phyloP scores from a whole-genome alignment of 2,329 filamentous ascomycete genomes.

The Phaeomoniella chlamydospora region DNA sequence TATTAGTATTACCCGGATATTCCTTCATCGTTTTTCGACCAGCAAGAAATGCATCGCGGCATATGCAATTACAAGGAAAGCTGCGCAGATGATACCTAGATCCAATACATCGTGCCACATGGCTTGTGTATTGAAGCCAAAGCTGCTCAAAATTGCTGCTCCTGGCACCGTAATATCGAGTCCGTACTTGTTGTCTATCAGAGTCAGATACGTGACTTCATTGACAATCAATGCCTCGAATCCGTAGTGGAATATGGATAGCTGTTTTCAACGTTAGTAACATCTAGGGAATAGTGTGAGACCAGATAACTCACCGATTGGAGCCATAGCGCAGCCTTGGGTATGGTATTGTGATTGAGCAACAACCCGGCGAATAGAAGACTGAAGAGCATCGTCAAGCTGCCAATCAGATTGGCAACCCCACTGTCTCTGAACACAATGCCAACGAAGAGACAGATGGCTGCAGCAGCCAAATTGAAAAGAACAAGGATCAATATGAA shows the following conservation, averaged over 20 bases:
- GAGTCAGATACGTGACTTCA: constrained; percentile 77
- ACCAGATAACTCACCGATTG: constrained; percentile 48
- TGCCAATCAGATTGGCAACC: constrained; percentile 86
- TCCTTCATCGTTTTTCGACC: constrained; percentile 62
- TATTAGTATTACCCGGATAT: no score
- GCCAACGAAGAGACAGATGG: constrained; percentile 89
- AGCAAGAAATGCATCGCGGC: constrained; percentile 84
- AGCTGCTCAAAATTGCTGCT: constrained; percentile 82
- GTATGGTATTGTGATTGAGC: constrained; percentile 78
- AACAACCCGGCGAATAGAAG: constrained; percentile 86
- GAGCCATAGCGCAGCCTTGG: constrained; percentile 71
- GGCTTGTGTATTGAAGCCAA: constrained; percentile 80
- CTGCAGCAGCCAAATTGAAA: constrained; percentile 88
- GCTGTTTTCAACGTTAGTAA: constrained; percentile 23
- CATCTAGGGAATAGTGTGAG: constrained; percentile 1
- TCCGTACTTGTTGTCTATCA: constrained; percentile 90
- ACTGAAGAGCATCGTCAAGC: constrained; percentile 94
- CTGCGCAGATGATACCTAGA: constrained; percentile 64
- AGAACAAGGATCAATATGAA: constrained; percentile 86
- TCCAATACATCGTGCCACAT: constrained; percentile 76
- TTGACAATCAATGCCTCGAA: constrained; percentile 97
- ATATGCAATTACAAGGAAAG: constrained; percentile 81
- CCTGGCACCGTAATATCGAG: constrained; percentile 93
- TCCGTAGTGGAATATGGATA: constrained; percentile 96
- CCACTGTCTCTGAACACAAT: constrained; percentile 85